Evolutionary conservation across 352 stramenopile genomes (phyloP).

Genomic region (Globisporangium parvum): DNA sequence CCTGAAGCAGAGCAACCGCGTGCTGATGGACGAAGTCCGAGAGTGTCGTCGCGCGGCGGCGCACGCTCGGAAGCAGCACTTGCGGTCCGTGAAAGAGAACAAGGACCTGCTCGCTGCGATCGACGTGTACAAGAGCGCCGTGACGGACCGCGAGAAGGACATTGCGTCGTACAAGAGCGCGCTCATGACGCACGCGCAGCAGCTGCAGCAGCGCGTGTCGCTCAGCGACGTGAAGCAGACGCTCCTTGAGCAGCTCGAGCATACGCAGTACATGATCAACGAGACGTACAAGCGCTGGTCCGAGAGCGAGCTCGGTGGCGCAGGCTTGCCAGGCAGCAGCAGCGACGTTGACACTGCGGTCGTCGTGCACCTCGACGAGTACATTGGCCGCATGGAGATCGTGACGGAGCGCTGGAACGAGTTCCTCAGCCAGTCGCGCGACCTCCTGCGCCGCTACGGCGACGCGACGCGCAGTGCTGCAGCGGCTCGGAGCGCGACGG

Average conservation of each 20-base stretch:
- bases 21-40: conserved; percentile 55
- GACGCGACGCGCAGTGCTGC: conserved; percentile 32
- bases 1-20: conserved; percentile 60
- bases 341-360: conserved; percentile 15
- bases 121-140: conserved; percentile 57
- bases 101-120: conserved; percentile 57
- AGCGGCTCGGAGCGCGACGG: conserved; percentile 14
- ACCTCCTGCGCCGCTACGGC: conserved; percentile 44
- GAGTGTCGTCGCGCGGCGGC: conserved; percentile 43
- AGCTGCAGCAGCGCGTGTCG: conserved; percentile 42
- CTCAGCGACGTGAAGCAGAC: conserved; percentile 70
- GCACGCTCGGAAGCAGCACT: conserved; percentile 53
- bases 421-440: conserved; percentile 43
- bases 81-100: conserved; percentile 50
- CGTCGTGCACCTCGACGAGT: conserved; percentile 49
- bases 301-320: conserved; percentile 37
- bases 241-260: conserved; percentile 61
- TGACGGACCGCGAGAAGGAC: conserved; percentile 58
- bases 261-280: conserved; percentile 75
- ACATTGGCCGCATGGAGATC: conserved; percentile 44
- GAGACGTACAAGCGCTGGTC: conserved; percentile 72
- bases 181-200: conserved; percentile 43
- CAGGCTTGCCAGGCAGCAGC: not conserved
- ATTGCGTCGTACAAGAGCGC: conserved; percentile 52
- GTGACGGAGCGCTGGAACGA: conserved; percentile 50